These are phyloP conservation scores for Chalciporus sp. DNA, from an alignment of 1,284 basidiomycete species.

Conservation along the genomic window DNA sequence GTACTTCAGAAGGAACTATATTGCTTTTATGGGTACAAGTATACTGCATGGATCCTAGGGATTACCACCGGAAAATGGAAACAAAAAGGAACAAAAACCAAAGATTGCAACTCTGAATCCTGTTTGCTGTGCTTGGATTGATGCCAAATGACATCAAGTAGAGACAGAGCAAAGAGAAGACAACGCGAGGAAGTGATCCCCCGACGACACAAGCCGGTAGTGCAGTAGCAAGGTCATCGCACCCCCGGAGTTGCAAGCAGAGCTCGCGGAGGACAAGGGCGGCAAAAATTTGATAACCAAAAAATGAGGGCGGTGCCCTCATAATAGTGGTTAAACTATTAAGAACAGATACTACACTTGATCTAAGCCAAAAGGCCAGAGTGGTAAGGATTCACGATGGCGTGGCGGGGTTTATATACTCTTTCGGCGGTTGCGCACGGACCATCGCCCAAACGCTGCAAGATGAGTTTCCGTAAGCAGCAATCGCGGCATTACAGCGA, in stretches of 20 bases:
- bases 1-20: too few relatives aligned
- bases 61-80: too few relatives aligned
- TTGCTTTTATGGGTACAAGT: too few relatives aligned
- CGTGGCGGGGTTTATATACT: conserved; percentile 10
- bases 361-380: conserved; percentile 96
- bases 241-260: conserved; percentile 37
- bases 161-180: not conserved
- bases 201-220: conserved; percentile 16
- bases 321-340: conserved; percentile 40
- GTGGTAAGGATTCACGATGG: conserved; percentile 56
- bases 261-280: conserved; percentile 34
- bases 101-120: not conserved
- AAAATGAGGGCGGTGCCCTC: conserved; percentile 36
- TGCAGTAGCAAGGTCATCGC: conserved; percentile 21
- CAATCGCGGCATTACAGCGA: too few relatives aligned
- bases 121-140: conserved; percentile 2
- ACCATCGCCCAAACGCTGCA: conserved; percentile 3
- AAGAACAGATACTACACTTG: conserved; percentile 82
- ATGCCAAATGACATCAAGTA: not conserved
- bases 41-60: too few relatives aligned
- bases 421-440: conserved; percentile 7
- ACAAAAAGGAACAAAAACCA: not conserved
- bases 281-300: conserved; percentile 38
- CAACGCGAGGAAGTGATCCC: not conserved
- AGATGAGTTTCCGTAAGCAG: not conserved